Base-by-base conservation (phyloP, 192 early-diverging fungal species). In the Phycomyces blakesleeanus region DNA sequence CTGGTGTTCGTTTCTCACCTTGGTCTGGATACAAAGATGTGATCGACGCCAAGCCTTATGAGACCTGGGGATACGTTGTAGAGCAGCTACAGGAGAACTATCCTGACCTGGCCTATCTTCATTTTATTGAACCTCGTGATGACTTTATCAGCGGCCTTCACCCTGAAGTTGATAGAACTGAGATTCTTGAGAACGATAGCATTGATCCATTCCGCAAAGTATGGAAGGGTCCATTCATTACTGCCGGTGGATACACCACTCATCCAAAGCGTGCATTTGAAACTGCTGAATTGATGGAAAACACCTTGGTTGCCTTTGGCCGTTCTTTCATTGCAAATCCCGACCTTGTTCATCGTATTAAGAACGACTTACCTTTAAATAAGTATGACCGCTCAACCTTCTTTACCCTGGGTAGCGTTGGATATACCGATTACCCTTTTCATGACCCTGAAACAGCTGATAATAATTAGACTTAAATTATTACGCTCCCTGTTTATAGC, bases 81-180 rank as follows among this genome's bases (percentile, higher is more conserved):
- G 18, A 50, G 0, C 59, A 67, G 53, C 40, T 75, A 25, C 58
- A 75, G 52, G 37, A 72, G 16, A 25, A 54, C 2, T 40, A 62
- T 25, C 70, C 74, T 21, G 21, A 67, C 1, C 57, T 75, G 15
- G 74, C 71, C 27, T 75, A 75, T 27, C 18, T 75, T 10, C 71
- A 70, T 49, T 67, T 75, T 25, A 27, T 67, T 2, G 74, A 75
- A 21, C 16, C 64, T 21, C 57, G 74, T 10, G 14, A 40, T 34
- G 59, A 65, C 20, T 5, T 34, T 29, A 83, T 91, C 58, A 93
- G 88, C 27, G 38, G 16, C n/a, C 26, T 5, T 55, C 0, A 12
- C 1, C 2, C 29, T 18, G 56, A 39, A 12, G 29, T 11, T 3
- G 29, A 34, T 7, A 34, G 29, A 34, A 5, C 29, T 5, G 29